Percentiles rank a stretch among this genome's conserved stretches.
Conservation (phyloP, 768 basidiomycete genomes). For the Termitomyces sp. region DNA sequence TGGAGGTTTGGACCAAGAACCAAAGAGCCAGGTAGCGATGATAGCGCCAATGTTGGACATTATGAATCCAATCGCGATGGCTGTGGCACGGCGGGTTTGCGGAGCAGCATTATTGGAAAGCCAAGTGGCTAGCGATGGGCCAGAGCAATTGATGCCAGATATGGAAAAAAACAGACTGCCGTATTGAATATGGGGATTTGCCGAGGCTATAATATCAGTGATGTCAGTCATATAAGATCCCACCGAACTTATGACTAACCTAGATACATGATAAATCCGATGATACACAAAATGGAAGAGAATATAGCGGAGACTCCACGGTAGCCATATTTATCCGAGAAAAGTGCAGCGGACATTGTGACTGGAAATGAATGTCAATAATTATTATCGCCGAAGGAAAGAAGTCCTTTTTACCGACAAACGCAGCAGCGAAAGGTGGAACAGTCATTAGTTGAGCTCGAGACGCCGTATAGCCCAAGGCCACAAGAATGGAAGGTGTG, state of each 20-base stretch:
- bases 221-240: too few species aligned
- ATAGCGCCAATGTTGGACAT: slow-evolving; percentile 47
- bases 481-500: slow-evolving; percentile 55
- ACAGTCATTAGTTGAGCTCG: slow-evolving; percentile 51
- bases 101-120: slow-evolving; percentile 51
- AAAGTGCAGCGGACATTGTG: slow-evolving; percentile 21
- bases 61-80: slow-evolving; percentile 40
- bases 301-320: slow-evolving; percentile 29
- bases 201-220: slow-evolving; percentile 20
- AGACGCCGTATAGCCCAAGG: slow-evolving; percentile 44
- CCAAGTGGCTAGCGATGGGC: slow-evolving; percentile 45
- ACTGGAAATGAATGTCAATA: slow-evolving; percentile 21
- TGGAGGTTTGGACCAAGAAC: slow-evolving; percentile 45
- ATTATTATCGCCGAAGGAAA: too few species aligned
- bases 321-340: slow-evolving; percentile 26
- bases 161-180: slow-evolving; percentile 46
- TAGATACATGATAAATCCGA: slow-evolving; percentile 39
- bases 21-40: slow-evolving; percentile 56
- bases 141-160: slow-evolving; percentile 37
- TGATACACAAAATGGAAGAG: slow-evolving; percentile 30
- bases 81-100: too few species aligned
- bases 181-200: slow-evolving; percentile 33
- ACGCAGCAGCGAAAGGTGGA: slow-evolving; percentile 37
- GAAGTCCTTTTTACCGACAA: slow-evolving; percentile 19
- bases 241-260: slow-evolving; percentile 18